Evolutionary conservation across 1,284 basidiomycete species (phyloP).

Genomic region (Butyriboletus appendiculatus): DNA sequence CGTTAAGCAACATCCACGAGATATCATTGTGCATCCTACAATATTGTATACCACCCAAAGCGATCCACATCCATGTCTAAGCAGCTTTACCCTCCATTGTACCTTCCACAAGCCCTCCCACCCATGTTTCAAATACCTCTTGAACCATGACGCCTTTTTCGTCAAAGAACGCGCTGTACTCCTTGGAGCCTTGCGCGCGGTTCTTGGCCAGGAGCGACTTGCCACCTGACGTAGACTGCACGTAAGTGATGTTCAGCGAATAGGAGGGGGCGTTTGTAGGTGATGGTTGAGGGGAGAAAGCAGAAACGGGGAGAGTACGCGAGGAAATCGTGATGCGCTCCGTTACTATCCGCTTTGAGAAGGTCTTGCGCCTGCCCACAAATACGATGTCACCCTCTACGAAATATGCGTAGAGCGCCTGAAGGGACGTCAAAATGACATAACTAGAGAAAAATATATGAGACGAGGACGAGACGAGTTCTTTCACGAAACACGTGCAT

Average conservation of each 20-base stretch:
- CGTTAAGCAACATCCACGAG: slow-evolving; percentile 5
- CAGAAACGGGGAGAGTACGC: slow-evolving; percentile 51
- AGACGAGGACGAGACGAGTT: background rate
- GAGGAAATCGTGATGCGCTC: slow-evolving; percentile 78
- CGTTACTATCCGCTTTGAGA: slow-evolving; percentile 84
- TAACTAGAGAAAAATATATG: slow-evolving; percentile 51
- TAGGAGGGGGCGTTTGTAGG: slow-evolving; percentile 56
- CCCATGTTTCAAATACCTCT: slow-evolving; percentile 70
- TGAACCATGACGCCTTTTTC: slow-evolving; percentile 69
- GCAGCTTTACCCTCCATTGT: slow-evolving; percentile 55
- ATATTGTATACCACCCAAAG: slow-evolving; percentile 21
- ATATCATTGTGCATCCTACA: slow-evolving; percentile 34
- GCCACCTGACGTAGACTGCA: slow-evolving; percentile 73
- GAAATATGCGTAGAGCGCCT: slow-evolving; percentile 79
- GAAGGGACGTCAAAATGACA: slow-evolving; percentile 63
- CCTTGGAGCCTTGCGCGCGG: slow-evolving; percentile 48
- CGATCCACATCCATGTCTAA: slow-evolving; percentile 16
- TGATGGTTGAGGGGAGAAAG: slow-evolving; percentile 22
- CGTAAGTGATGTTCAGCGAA: slow-evolving; percentile 60
- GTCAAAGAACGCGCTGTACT: slow-evolving; percentile 73
- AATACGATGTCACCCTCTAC: slow-evolving; percentile 81
- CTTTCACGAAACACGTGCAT: slow-evolving; percentile 47
- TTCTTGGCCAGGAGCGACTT: slow-evolving; percentile 74
- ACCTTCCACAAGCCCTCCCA: slow-evolving; percentile 64
- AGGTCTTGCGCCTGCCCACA: slow-evolving; percentile 80